Evolutionary conservation across 2,329 filamentous ascomycete species (phyloP).

Genomic region (Sarocladium oryzae): DNA sequence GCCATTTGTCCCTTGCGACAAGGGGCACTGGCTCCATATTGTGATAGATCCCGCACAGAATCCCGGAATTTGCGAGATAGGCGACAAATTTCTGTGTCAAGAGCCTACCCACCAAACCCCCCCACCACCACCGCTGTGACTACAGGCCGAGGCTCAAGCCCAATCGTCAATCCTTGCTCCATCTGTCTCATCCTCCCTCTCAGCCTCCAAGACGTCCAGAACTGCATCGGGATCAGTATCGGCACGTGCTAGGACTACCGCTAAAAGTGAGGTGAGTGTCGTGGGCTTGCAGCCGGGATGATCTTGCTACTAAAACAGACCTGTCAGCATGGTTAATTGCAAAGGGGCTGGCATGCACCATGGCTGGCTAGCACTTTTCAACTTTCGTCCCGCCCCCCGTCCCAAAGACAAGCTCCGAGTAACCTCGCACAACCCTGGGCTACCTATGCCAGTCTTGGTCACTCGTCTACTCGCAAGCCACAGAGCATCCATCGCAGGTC

Average conservation of each 20-base stretch:
- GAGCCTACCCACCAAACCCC: background rate
- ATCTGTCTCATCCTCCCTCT: background rate
- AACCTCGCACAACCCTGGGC: too few relatives aligned
- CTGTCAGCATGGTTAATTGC: background rate
- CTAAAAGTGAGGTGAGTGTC: too few relatives aligned
- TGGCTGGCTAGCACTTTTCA: background rate
- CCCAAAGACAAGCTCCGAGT: too few relatives aligned
- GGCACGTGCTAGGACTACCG: conserved; percentile 3
- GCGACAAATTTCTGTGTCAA: background rate
- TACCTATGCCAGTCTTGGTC: background rate
- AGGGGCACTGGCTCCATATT: too few relatives aligned
- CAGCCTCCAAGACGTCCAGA: too few relatives aligned
- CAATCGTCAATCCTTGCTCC: background rate
- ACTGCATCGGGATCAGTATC: background rate
- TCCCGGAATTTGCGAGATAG: too few relatives aligned
- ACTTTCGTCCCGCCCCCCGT: too few relatives aligned
- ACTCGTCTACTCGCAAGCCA: background rate
- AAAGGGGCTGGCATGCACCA: background rate
- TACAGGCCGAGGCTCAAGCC: background rate
- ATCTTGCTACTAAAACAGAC: background rate
- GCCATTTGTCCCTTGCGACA: too few relatives aligned
- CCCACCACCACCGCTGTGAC: too few relatives aligned
- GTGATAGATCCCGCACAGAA: too few relatives aligned
- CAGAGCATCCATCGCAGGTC: background rate
- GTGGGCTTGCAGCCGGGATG: too few relatives aligned